Evolutionary conservation across 2,329 filamentous ascomycete genomes (phyloP).

Genomic region (Xylaria sp.): DNA sequence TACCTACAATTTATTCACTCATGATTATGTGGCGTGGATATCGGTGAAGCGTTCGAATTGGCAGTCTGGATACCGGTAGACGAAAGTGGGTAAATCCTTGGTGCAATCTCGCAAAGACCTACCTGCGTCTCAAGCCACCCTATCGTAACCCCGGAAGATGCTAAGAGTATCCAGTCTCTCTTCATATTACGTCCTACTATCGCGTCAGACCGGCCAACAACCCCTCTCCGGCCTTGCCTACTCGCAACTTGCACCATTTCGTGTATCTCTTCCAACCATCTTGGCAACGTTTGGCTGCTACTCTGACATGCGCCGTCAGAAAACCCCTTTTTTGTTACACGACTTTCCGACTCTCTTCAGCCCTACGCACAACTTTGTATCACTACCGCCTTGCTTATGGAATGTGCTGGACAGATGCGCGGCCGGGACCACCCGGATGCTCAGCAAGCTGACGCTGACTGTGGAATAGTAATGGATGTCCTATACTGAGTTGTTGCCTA

Average conservation of each 20-base stretch:
- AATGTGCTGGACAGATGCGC: slow-evolving; percentile 16
- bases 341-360: slow-evolving; percentile 35
- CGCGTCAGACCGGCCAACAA: slow-evolving; percentile 26
- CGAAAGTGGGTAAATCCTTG: slow-evolving; percentile 9
- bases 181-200: slow-evolving; percentile 20
- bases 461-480: slow-evolving; percentile 9
- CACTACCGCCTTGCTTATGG: slow-evolving; percentile 22
- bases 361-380: slow-evolving; percentile 36
- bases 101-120: slow-evolving; percentile 35
- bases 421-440: slow-evolving; percentile 25
- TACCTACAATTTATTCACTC: slow-evolving; percentile 9
- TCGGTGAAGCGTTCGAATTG: background rate
- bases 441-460: slow-evolving; percentile 25
- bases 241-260: slow-evolving; percentile 7
- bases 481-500: slow-evolving; percentile 10
- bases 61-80: background rate
- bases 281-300: slow-evolving; percentile 33
- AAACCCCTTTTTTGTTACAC: slow-evolving; percentile 32
- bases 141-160: slow-evolving; percentile 1
- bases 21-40: background rate
- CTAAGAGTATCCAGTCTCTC: slow-evolving; percentile 9
- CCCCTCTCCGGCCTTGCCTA: slow-evolving; percentile 16
- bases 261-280: slow-evolving; percentile 17
- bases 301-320: slow-evolving; percentile 35
- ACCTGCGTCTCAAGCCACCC: slow-evolving; percentile 25